Base-by-base conservation (phyloP, 2,329 filamentous ascomycete species). In the Zymoseptoria tritici region DNA sequence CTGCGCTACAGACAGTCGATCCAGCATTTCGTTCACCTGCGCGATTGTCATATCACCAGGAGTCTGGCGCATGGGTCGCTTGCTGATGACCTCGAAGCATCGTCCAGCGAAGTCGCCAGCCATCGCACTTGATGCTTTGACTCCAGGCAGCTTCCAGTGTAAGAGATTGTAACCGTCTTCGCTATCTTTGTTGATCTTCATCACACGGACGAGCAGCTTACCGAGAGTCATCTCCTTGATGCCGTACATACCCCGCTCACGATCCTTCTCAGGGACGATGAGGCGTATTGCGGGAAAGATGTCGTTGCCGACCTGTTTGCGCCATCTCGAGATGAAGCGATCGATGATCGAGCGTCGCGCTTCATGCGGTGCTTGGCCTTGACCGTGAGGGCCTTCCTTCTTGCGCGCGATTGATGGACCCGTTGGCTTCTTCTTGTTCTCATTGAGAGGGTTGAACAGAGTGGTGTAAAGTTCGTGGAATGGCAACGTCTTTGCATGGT, bases 101-200 rank as follows among this genome's bases (percentile, higher is more conserved):
- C 93, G 82, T 0, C 89, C 90, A 0, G 92, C 89, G 77, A 99
- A 99, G 71, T 99, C 93, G 5, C 94, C 94, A 2, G 92, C 90
- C 74, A 88, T 84, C 0, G 83, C 80, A 58, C 80, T 82, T 0
- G 83, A 81, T 1, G 79, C 76, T 2, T 80, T 84, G 62, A 88
- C 83, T 0, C 90, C 89, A 0, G 92, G 93, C 0, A 95, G 77
- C 74, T 96, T 97, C 94, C 94, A 99, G 64, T 96, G 90, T 57
- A 95, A 75, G 22, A 99, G 80, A 64, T 84, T 91, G 70, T 88
- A 87, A 0, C 87, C 93, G 77, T 97, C 93, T 64, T 96, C 90
- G 0, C 91, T 95, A 68, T 92, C 87, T 68, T 88, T 90, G 77
- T 92, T 88, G 68, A 99, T 96, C 71, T 92, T 93, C 80, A 96